phyloP scores from a whole-genome alignment of 1,284 basidiomycete species.

The Pyrrhoderma lamaoense region DNA sequence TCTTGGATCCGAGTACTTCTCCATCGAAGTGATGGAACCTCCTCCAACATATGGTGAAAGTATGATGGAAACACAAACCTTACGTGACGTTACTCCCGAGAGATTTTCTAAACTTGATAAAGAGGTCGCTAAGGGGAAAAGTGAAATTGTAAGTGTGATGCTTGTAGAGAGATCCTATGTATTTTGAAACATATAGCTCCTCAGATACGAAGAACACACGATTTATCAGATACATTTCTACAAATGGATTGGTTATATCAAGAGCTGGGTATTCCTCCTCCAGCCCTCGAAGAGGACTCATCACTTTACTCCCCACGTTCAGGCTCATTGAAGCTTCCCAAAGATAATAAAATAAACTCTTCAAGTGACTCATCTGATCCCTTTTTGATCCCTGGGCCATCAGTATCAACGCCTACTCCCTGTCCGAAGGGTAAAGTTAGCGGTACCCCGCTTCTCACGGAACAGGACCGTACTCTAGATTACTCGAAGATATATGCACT shows the following conservation, averaged over 20 bases:
- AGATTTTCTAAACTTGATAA: slow-evolving; percentile 72
- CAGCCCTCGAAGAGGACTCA: slow-evolving; percentile 41
- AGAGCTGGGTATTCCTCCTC: slow-evolving; percentile 64
- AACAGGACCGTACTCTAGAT: slow-evolving; percentile 30
- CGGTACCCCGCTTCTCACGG: slow-evolving; percentile 3
- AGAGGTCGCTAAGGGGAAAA: slow-evolving; percentile 71
- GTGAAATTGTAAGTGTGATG: slow-evolving; percentile 57
- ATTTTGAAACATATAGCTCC: slow-evolving; percentile 13
- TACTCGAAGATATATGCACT: slow-evolving; percentile 54
- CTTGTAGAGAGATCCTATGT: background rate
- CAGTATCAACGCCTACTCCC: slow-evolving; percentile 16
- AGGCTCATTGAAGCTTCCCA: slow-evolving; percentile 33
- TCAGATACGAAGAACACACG: slow-evolving; percentile 59
- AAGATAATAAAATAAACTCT: slow-evolving; percentile 25
- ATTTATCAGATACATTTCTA: slow-evolving; percentile 55
- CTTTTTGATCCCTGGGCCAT: slow-evolving; percentile 13
- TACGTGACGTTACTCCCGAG: slow-evolving; percentile 68
- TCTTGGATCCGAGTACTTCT: slow-evolving; percentile 55
- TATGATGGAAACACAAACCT: slow-evolving; percentile 33
- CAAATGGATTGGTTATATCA: slow-evolving; percentile 76
- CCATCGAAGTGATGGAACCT: slow-evolving; percentile 48
- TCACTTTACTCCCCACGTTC: slow-evolving; percentile 23
- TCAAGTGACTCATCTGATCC: slow-evolving; percentile 31
- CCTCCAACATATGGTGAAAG: slow-evolving; percentile 34
- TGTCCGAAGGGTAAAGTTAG: slow-evolving; percentile 6